These are phyloP conservation scores for Acer campestre DNA, from an alignment of 345 rosid species.

Conservation along the genomic window DNA sequence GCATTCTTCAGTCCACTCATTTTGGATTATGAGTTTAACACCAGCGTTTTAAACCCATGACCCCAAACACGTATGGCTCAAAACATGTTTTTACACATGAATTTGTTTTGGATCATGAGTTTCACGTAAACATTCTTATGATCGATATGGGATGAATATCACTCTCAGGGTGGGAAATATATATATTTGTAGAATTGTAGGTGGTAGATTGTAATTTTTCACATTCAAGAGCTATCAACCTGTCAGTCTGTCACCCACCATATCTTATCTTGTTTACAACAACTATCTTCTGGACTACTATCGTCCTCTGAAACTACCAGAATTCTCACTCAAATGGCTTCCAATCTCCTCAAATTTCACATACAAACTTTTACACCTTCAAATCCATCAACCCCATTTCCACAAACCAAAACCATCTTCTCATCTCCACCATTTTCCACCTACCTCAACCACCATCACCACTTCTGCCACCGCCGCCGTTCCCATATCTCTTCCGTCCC, in stretches of 20 bases:
- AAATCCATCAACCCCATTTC: slow-evolving; percentile 18
- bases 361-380: slow-evolving; percentile 23
- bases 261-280: not conserved
- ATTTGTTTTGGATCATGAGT: no score
- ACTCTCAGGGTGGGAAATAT: not conserved
- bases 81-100: no score
- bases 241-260: not conserved
- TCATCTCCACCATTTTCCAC: slow-evolving; percentile 19
- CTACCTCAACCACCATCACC: slow-evolving; percentile 3
- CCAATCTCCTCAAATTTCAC: slow-evolving; percentile 36
- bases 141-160: no score
- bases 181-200: not conserved
- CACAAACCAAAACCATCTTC: slow-evolving; percentile 7
- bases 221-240: no score
- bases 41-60: no score
- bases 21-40: no score
- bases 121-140: no score
- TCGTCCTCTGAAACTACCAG: not conserved
- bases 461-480: not conserved
- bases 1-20: no score
- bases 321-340: slow-evolving; percentile 34
- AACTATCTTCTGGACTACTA: not conserved
- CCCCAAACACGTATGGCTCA: no score
- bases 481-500: slow-evolving; percentile 16
- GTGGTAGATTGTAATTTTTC: slow-evolving; percentile 8